A percentile compares a stretch with the other conserved stretches of the same genome.
Conservation (phyloP, 2,329 filamentous ascomycete species). For the Colletotrichum cuscutae region DNA sequence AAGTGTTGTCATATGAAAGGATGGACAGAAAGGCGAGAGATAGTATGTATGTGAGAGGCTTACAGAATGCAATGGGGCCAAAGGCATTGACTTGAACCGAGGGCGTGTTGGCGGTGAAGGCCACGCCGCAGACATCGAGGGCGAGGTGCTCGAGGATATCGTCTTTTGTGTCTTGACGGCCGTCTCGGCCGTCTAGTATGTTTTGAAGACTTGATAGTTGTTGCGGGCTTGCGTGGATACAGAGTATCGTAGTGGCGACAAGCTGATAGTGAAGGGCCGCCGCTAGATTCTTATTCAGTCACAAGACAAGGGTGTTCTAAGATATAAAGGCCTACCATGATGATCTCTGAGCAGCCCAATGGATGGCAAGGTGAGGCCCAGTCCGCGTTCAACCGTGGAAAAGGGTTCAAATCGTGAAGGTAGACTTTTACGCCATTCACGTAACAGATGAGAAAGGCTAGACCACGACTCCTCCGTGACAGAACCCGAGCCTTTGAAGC, state of each 20-base stretch:
- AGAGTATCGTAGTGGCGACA: conserved; percentile 47
- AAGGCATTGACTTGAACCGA: conserved; percentile 59
- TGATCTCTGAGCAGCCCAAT: conserved; percentile 53
- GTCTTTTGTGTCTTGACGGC: not conserved
- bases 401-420: conserved; percentile 47
- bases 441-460: conserved; percentile 37
- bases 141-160: conserved; percentile 47
- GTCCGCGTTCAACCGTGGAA: conserved; percentile 34
- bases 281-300: conserved; percentile 41
- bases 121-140: conserved; percentile 53
- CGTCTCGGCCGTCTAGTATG: not conserved
- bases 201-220: conserved; percentile 24
- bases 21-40: no score
- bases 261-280: conserved; percentile 55
- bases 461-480: conserved; percentile 37
- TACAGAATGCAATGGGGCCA: conserved; percentile 59
- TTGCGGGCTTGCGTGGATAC: conserved; percentile 25
- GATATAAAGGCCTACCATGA: conserved; percentile 48
- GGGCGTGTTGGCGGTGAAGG: conserved; percentile 54
- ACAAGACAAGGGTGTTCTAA: not conserved
- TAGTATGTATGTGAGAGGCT: conserved; percentile 30
- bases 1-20: no score
- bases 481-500: conserved; percentile 38
- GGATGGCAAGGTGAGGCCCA: conserved; percentile 44
- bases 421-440: conserved; percentile 44